Conservation (phyloP, 2,329 filamentous ascomycete species). For the Samsoniella hepiali region DNA sequence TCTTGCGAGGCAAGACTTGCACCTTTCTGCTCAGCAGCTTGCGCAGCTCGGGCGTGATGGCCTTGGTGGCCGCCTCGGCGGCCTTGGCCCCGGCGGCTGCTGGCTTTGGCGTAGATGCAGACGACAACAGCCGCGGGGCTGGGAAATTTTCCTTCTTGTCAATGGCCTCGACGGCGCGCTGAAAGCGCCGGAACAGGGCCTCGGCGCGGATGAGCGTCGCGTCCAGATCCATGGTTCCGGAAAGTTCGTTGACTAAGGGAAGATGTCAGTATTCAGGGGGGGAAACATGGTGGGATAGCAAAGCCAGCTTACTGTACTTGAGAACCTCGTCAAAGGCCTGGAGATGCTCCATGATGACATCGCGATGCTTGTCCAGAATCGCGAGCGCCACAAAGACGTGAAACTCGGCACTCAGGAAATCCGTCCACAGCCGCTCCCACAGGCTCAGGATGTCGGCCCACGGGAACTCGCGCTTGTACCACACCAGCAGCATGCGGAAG, state of each 20-base stretch:
- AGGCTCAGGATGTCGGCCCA: slow-evolving; percentile 83
- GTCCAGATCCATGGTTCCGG: slow-evolving; percentile 85
- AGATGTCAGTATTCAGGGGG: slow-evolving; percentile 13
- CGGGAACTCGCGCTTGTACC: slow-evolving; percentile 96
- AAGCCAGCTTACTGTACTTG: slow-evolving; percentile 74
- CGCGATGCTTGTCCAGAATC: slow-evolving; percentile 92
- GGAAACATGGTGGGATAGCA: background rate
- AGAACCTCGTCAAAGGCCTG: slow-evolving; percentile 95
- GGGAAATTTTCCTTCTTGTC: slow-evolving; percentile 91
- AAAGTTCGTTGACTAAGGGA: slow-evolving; percentile 84
- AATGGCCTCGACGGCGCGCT: slow-evolving; percentile 82
- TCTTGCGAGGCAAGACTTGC: slow-evolving; percentile 40
- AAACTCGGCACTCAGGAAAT: slow-evolving; percentile 83
- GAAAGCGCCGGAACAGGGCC: slow-evolving; percentile 81
- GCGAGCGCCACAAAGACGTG: slow-evolving; percentile 92
- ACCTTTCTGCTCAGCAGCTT: slow-evolving; percentile 49
- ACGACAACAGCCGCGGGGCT: slow-evolving; percentile 33
- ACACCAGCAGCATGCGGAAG: slow-evolving; percentile 97
- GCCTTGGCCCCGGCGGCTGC: slow-evolving; percentile 29
- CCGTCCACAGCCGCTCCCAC: slow-evolving; percentile 95
- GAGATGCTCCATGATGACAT: slow-evolving; percentile 92
- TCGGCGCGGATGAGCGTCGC: slow-evolving; percentile 86
- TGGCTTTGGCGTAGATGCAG: slow-evolving; percentile 6
- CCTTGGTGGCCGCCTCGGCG: slow-evolving; percentile 33
- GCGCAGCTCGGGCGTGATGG: slow-evolving; percentile 57